phyloP scores from a whole-genome alignment of 2,329 filamentous ascomycete genomes.

The Penicillium paneum region DNA sequence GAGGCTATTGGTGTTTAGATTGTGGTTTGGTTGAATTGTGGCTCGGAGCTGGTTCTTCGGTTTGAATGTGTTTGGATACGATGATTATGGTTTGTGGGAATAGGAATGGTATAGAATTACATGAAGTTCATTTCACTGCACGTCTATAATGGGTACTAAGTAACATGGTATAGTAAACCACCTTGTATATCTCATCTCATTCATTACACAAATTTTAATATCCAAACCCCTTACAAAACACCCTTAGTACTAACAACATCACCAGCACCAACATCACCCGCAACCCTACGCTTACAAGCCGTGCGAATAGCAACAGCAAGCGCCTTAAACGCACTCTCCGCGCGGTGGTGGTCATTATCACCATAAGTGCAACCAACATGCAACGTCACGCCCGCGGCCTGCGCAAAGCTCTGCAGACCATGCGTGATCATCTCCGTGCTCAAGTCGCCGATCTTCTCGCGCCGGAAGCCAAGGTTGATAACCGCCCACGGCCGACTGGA shows the following conservation, averaged over 20 bases:
- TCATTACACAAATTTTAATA: not conserved
- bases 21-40: not conserved
- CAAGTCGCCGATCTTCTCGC: constrained; percentile 91
- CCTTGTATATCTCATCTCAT: constrained; percentile 6
- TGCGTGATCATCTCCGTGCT: constrained; percentile 97
- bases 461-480: constrained; percentile 75
- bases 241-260: constrained; percentile 97
- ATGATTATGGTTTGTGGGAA: not conserved
- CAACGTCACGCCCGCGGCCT: constrained; percentile 84
- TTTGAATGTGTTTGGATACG: no score
- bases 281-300: constrained; percentile 69
- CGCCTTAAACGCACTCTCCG: constrained; percentile 97
- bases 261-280: constrained; percentile 78
- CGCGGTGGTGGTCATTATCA: constrained; percentile 91
- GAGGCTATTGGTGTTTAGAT: constrained; percentile 35
- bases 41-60: constrained; percentile 12
- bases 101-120: not conserved
- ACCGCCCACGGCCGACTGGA: constrained; percentile 87
- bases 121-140: not conserved
- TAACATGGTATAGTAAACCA: not conserved
- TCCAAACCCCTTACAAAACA: constrained; percentile 57
- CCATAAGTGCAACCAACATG: constrained; percentile 91
- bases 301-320: constrained; percentile 78
- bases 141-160: not conserved
- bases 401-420: constrained; percentile 89